Evolutionary conservation across 352 stramenopile species (phyloP).

Genomic region (Globisporangium orthogonon): DNA sequence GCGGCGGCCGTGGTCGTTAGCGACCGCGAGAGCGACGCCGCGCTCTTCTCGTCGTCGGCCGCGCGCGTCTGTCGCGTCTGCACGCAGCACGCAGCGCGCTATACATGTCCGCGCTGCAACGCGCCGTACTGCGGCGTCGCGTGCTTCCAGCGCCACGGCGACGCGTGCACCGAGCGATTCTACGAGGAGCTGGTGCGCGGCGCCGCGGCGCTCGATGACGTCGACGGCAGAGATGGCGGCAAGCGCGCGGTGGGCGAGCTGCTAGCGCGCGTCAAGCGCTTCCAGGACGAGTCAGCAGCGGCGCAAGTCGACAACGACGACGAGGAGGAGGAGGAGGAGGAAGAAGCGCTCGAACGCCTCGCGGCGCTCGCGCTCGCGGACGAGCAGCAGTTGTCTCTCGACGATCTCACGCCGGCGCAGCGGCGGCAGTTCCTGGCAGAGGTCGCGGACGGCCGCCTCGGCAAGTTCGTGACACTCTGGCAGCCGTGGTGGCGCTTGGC

Average conservation of each 20-base stretch:
- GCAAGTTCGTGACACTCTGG: slow-evolving; percentile 61
- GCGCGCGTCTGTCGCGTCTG: slow-evolving; percentile 68
- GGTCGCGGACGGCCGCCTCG: slow-evolving; percentile 55
- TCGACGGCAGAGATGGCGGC: slow-evolving; percentile 16
- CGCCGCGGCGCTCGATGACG: slow-evolving; percentile 35
- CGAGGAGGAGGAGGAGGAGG: slow-evolving; percentile 18
- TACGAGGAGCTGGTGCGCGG: slow-evolving; percentile 60
- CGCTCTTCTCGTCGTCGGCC: slow-evolving; percentile 18
- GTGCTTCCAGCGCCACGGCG: slow-evolving; percentile 72
- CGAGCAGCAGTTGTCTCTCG: slow-evolving; percentile 44
- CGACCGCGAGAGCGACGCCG: not conserved
- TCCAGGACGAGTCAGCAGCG: slow-evolving; percentile 32
- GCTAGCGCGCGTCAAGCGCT: slow-evolving; percentile 44
- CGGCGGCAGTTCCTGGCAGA: slow-evolving; percentile 53
- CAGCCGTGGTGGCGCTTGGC: slow-evolving; percentile 63
- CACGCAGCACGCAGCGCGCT: slow-evolving; percentile 43
- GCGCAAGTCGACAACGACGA: not conserved
- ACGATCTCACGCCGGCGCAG: slow-evolving; percentile 51
- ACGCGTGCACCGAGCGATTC: slow-evolving; percentile 72
- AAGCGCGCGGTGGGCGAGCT: slow-evolving; percentile 38
- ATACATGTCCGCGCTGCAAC: slow-evolving; percentile 83
- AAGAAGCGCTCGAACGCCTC: slow-evolving; percentile 15
- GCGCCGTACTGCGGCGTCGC: slow-evolving; percentile 68
- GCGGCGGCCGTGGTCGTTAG: slow-evolving; percentile 1
- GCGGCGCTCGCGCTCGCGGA: slow-evolving; percentile 42